Percentiles rank a stretch among this genome's conserved stretches.
Conservation (phyloP, 1,139 yeast genomes). For the Suhomyces bribrorum region DNA sequence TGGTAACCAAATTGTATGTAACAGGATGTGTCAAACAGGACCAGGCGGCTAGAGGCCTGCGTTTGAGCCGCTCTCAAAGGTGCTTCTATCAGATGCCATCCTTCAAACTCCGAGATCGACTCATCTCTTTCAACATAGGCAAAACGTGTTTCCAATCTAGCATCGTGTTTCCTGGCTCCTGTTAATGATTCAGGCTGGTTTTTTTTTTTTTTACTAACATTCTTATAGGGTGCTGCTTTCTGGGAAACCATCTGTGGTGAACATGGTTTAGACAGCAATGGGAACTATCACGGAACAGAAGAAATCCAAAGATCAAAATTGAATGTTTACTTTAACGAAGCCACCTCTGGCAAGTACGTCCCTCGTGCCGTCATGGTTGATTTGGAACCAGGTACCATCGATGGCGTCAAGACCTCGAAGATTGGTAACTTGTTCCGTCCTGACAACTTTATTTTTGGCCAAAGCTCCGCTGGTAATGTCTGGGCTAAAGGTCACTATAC, state of each 20-base stretch:
- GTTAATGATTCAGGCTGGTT: too few relatives aligned
- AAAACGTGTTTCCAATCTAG: too few relatives aligned
- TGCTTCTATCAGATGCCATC: too few relatives aligned
- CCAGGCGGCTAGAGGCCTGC: neutral
- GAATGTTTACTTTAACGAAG: slow-evolving; percentile 55
- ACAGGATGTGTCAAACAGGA: slow-evolving; percentile 1
- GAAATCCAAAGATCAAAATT: slow-evolving; percentile 65
- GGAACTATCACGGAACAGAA: slow-evolving; percentile 69
- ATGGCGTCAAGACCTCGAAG: slow-evolving; percentile 72
- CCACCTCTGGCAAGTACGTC: slow-evolving; percentile 82
- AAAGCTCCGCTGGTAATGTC: slow-evolving; percentile 89
- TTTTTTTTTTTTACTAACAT: slow-evolving; percentile 37
- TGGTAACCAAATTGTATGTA: slow-evolving; percentile 94
- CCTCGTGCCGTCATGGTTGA: slow-evolving; percentile 93
- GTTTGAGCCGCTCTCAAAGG: neutral
- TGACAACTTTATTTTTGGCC: slow-evolving; percentile 85
- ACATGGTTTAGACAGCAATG: slow-evolving; percentile 88
- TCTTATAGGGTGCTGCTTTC: slow-evolving; percentile 80
- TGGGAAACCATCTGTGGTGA: slow-evolving; percentile 98
- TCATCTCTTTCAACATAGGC: too few relatives aligned
- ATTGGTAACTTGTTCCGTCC: slow-evolving; percentile 88
- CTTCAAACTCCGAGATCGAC: too few relatives aligned
- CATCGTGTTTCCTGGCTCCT: too few relatives aligned
- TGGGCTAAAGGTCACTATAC: slow-evolving; percentile 98
- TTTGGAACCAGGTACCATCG: slow-evolving; percentile 92